phyloP scores from a whole-genome alignment of 257 asterid genomes.

The Parsonsia alboflavescens region DNA sequence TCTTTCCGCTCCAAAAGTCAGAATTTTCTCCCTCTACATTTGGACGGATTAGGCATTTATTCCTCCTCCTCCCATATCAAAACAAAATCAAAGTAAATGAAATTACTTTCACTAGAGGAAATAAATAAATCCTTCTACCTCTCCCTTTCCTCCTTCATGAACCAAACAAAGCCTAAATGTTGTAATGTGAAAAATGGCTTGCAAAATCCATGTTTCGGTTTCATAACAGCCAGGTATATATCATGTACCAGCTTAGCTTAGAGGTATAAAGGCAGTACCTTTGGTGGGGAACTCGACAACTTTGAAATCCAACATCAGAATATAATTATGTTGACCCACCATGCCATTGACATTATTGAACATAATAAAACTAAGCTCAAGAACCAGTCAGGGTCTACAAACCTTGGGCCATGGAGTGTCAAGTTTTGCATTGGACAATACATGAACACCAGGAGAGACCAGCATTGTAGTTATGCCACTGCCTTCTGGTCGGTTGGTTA shows the following conservation, averaged over 20 bases:
- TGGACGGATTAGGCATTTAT: too few relatives aligned
- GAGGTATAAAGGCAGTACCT: neutral
- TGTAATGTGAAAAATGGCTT: neutral
- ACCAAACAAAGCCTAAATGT: too few relatives aligned
- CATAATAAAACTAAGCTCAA: neutral
- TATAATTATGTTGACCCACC: neutral
- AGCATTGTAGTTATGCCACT: slow-evolving; percentile 27
- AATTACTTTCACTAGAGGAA: too few relatives aligned
- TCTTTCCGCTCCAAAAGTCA: too few relatives aligned
- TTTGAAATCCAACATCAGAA: neutral
- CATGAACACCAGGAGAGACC: slow-evolving; percentile 87
- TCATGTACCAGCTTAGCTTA: neutral
- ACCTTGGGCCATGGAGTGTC: slow-evolving; percentile 95
- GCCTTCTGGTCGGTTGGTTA: slow-evolving; percentile 64
- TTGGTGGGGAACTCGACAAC: neutral
- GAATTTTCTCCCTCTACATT: too few relatives aligned
- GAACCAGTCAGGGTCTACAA: neutral
- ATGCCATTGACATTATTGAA: neutral
- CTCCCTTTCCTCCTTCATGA: too few relatives aligned
- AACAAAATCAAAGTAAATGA: too few relatives aligned
- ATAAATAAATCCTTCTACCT: too few relatives aligned
- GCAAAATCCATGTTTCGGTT: neutral
- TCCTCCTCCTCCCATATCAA: too few relatives aligned
- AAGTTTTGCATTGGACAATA: slow-evolving; percentile 66
- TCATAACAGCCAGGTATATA: neutral